Evolutionary conservation across 495 filamentous ascomycete genomes (phyloP), one percentile per base, ranked within the genome.

Genomic region (Penicillium goetzii): DNA sequence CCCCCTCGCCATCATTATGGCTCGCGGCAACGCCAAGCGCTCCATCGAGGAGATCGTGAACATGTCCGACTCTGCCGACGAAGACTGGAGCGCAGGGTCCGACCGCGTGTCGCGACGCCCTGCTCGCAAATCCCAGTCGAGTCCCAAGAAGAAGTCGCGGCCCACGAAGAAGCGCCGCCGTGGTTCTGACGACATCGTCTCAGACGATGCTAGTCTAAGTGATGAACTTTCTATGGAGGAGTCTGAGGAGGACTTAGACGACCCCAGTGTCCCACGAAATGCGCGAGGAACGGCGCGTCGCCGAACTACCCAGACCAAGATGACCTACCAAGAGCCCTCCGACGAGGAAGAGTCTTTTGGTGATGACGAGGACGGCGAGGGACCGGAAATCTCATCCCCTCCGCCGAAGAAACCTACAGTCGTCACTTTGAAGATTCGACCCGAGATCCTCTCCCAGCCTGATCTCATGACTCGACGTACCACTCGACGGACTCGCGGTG

Each of bases 1-100:
- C n/a, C 19, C 58, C 58, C 5, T 55, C 59, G 55, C 21, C 34
- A 30, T 28, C 64, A 58, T 34, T 53, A 62, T 62, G 53, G 61
- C 85, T 82, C 78, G 79, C 59, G 64, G 72, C 57, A 62, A 71
- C 38, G 52, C 64, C 52, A 95, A 95, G 76, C 85, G 92, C 61
- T 89, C 88, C 76, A 74, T 89, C 62, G 88, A 91, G 59, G 85
- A 84, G 64, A 85, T 94, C 66, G 91, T 88, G 25, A 92, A 87
- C 78, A 90, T 90, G 70, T 95, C 92, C 49, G 92, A 97, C 68
- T 86, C 92, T 0, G 86, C 92, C 49, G 92, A 97, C 65, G 88
- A 89, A 49, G 91, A 92, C 72, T 96, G 91, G 74, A 81, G 68
- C 74, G 85, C 72, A 14, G 43, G 17, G 4, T 28, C 52, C 56